Percentiles rank a stretch among this genome's conserved stretches.
These are phyloP conservation scores for Sanghuangporus baumii DNA, from an alignment of 1,284 basidiomycete species.

Conservation along the genomic window DNA sequence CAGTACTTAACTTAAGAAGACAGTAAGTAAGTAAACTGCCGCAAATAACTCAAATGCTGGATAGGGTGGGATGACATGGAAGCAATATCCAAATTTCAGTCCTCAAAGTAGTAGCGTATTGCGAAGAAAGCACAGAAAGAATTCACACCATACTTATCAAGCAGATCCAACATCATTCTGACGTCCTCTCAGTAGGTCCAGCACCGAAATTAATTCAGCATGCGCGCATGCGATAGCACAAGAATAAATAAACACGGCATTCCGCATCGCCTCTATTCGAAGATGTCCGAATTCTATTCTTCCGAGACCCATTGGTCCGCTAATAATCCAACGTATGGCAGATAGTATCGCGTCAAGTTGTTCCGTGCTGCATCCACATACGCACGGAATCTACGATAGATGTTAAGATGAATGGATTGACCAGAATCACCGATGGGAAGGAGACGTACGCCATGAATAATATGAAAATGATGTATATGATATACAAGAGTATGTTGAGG, in stretches of 20 bases:
- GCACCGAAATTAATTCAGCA: background rate
- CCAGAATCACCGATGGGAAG: background rate
- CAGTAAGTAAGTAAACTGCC: background rate
- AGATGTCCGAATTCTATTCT: constrained; percentile 37
- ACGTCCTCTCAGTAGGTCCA: background rate
- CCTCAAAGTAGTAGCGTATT: too few species aligned
- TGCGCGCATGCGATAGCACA: background rate
- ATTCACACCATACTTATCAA: background rate
- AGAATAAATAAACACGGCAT: background rate
- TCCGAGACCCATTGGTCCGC: constrained; percentile 73
- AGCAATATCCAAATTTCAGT: too few species aligned
- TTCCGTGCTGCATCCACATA: constrained; percentile 58
- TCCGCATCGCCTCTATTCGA: background rate
- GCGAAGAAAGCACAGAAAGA: too few species aligned
- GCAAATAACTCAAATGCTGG: too few species aligned
- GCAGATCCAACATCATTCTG: background rate
- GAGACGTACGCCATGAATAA: constrained; percentile 54
- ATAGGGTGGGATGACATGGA: background rate
- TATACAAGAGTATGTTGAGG: constrained; percentile 40
- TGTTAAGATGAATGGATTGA: background rate
- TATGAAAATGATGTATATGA: constrained; percentile 36
- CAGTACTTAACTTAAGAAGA: too few species aligned
- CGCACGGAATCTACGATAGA: constrained; percentile 47
- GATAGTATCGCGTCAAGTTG: constrained; percentile 51
- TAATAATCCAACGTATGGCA: constrained; percentile 63